Evolutionary conservation across 2,329 filamentous ascomycete genomes (phyloP), one percentile per base, ranked within the genome.

Genomic region (Akanthomyces muscarius): DNA sequence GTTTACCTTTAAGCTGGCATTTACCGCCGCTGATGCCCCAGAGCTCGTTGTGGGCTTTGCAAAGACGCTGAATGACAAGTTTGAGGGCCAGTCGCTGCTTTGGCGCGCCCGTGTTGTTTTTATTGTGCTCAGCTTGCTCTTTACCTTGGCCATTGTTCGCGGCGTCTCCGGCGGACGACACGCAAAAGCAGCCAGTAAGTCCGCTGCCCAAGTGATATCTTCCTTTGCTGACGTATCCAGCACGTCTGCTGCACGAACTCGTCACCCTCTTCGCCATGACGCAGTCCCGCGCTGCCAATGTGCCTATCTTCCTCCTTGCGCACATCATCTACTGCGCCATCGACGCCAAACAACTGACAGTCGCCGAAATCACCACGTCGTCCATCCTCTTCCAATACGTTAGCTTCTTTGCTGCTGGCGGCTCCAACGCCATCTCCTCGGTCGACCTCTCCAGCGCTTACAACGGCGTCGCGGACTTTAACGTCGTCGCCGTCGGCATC

Each of bases 391-490:
- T 96, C 47, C 89, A 96, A 68, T 88, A 93, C 76, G 81, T 86
- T 42, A 88, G 89, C 58, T 99, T 97, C 81, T 99, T 98, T 73
- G 89, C 91, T 36, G 86, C 92, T 66, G 95, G 93, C 28, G 92
- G 92, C 72, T 91, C 91, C 53, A 99, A 99, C 74, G 90, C 95
- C 47, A 97, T 99, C 68, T 96, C 93, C 14, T 94, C 90, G n/a
- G 86, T 99, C 69, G 93, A 98, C 71, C 83, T 99, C 23, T 96
- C 92, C 6, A 96, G 89, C 72, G 93, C 93, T 0, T 99, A 99
- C 77, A 99, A 99, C 70, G 95, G 95, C 66, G 83, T 99, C 44
- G 84, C 83, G 56, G 86, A 83, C 62, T 99, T 96, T 79, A 93
- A 90, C 71, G 81, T 95, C 66, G 66, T 86, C n/a, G 82, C 87